These are phyloP conservation scores for Hemerocallis citrina DNA, from an alignment of 106 monocot species.

Conservation along the genomic window DNA sequence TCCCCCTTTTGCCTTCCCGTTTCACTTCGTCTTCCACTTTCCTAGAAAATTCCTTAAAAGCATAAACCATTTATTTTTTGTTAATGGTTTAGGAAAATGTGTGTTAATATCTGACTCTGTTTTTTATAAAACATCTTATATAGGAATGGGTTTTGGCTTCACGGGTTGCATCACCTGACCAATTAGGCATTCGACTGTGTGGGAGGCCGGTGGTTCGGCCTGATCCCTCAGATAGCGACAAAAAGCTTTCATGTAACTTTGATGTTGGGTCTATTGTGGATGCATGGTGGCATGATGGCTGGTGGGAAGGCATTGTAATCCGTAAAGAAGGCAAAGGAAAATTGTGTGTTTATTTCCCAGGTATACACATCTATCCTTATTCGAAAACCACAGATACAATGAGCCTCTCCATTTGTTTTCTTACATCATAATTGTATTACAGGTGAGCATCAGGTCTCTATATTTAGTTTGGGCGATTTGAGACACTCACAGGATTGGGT, in stretches of 20 bases:
- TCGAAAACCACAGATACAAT: not conserved
- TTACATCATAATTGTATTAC: constrained; percentile 1
- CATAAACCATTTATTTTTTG: not conserved
- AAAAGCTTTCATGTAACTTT: constrained; percentile 7
- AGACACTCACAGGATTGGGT: constrained; percentile 22
- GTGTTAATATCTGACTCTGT: not conserved
- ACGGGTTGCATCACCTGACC: constrained; percentile 43
- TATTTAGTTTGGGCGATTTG: constrained; percentile 1
- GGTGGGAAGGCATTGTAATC: constrained; percentile 95
- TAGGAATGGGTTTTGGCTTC: constrained; percentile 76
- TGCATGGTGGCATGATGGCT: constrained; percentile 93
- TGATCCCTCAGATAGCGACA: constrained; percentile 3
- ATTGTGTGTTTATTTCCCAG: constrained; percentile 75
- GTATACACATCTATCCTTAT: constrained; percentile 18
- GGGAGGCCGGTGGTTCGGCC: constrained; percentile 71
- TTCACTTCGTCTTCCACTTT: too few species aligned
- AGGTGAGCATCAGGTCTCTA: constrained; percentile 13
- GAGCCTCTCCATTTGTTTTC: not conserved
- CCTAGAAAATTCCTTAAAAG: too few species aligned
- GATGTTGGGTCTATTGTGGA: constrained; percentile 63
- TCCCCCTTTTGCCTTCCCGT: too few species aligned
- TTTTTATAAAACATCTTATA: not conserved
- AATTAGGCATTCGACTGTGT: constrained; percentile 34
- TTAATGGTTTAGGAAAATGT: not conserved
- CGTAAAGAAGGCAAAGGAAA: constrained; percentile 19